phyloP scores from a whole-genome alignment of 2,329 filamentous ascomycete species.

The Colletotrichum sp. region DNA sequence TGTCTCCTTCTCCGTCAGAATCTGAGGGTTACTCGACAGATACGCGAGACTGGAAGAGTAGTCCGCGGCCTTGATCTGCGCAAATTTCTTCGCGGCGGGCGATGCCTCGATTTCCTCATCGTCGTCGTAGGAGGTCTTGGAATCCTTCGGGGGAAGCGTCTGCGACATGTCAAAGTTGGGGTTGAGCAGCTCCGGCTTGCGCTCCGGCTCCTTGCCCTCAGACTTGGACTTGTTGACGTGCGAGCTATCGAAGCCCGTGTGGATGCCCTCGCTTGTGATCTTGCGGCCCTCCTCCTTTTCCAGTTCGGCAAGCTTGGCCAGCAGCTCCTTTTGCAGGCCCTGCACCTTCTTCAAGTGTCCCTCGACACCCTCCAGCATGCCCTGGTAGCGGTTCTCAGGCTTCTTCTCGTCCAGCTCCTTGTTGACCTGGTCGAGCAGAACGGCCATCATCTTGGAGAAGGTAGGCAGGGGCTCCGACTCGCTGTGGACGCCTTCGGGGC shows the following conservation, averaged over 20 bases:
- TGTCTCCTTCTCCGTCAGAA: conserved; percentile 84
- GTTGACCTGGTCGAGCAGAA: conserved; percentile 92
- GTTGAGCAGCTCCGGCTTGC: conserved; percentile 77
- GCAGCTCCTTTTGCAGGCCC: conserved; percentile 76
- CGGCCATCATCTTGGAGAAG: conserved; percentile 98
- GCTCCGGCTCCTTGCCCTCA: conserved; percentile 48
- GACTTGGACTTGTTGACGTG: conserved; percentile 70
- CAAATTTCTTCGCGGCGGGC: conserved; percentile 79
- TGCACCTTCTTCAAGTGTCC: conserved; percentile 80
- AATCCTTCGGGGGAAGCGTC: conserved; percentile 27
- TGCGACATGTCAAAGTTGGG: conserved; percentile 50
- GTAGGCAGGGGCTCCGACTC: conserved; percentile 77
- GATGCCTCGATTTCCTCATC: conserved; percentile 80
- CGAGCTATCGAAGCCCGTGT: conserved; percentile 90
- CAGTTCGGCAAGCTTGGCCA: conserved; percentile 76
- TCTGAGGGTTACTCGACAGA: conserved; percentile 76
- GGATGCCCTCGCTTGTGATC: conserved; percentile 91
- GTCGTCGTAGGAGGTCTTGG: conserved; percentile 59
- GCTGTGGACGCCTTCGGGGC: conserved; percentile 80
- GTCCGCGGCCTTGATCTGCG: conserved; percentile 76
- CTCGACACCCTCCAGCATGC: conserved; percentile 79
- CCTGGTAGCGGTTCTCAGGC: conserved; percentile 67
- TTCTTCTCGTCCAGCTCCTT: conserved; percentile 80
- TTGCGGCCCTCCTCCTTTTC: conserved; percentile 86
- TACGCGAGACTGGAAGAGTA: conserved; percentile 78